Evolutionary conservation across 768 basidiomycete species (phyloP).

Genomic region (Rhodocollybia butyracea): DNA sequence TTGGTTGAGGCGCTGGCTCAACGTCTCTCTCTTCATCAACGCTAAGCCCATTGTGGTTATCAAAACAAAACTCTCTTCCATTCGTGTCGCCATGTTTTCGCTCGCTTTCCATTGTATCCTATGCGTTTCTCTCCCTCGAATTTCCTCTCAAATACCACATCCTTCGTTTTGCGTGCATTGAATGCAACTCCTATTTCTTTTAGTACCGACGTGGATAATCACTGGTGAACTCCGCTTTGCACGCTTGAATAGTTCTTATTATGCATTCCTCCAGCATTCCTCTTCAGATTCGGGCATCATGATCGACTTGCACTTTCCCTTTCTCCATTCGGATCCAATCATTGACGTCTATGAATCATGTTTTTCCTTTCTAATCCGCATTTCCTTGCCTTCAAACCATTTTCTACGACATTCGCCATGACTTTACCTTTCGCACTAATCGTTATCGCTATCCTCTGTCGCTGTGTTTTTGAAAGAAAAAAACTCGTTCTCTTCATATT

Average conservation of each 20-base stretch:
- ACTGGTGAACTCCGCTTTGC: neutral
- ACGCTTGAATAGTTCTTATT: neutral
- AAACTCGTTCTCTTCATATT: neutral
- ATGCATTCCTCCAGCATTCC: neutral
- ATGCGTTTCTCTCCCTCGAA: neutral
- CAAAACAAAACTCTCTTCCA: neutral
- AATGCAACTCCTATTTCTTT: neutral
- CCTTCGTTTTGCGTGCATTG: neutral
- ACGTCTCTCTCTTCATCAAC: neutral
- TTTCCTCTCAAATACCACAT: neutral
- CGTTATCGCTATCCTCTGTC: conserved; percentile 5
- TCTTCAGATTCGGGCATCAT: neutral
- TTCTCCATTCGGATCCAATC: neutral
- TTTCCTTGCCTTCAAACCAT: neutral
- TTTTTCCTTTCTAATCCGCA: neutral
- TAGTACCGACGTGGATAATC: neutral
- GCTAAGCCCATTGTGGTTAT: neutral
- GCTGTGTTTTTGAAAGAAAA: conserved; percentile 1
- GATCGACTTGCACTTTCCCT: neutral
- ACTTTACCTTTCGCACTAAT: neutral
- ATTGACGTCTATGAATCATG: neutral
- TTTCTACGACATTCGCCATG: neutral
- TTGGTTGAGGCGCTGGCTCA: conserved; percentile 4
- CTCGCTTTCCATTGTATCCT: neutral
- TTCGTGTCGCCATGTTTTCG: neutral